Evolutionary conservation across 257 asterid species (phyloP), one percentile per base, ranked within the genome.

Genomic region (Misopates orontium): DNA sequence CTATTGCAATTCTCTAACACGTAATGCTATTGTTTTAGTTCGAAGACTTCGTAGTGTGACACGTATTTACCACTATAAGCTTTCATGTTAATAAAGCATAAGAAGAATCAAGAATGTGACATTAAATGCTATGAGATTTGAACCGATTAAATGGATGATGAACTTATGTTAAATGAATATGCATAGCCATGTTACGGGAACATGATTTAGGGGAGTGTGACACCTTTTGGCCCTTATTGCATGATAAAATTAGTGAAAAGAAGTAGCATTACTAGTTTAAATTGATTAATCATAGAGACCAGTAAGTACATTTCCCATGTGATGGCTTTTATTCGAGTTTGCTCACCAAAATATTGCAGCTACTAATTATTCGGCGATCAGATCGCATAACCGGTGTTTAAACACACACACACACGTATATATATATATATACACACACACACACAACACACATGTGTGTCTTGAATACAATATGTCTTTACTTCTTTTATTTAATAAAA

Each of bases 281-380:
- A 14, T 21, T 58, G 41, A 16, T 61, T 48, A 41, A 22, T 76
- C 45, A 42, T 70, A 13, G 62, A 31, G 40, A 63, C 25, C 54
- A 63, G 55, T 53, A 22, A 47, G 60, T 42, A 20, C 45, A 48
- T 3, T 44, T 51, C 56, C 63, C 79, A 69, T 64, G 75, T 45
- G 70, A 45, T 64, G 32, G 14, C 28, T 22, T 64, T 60, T 42
- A 19, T 55, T 50, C 51, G 48, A 25, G 8, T 10, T 11, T 23
- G 21, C 39, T 44, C 52, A 60, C 67, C 75, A 63, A 62, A 66
- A 36, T 56, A 56, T 78, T 69, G 71, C 76, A 73, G 79, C 79
- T 69, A 74, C 75, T 67, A 22, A 55, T 16, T 7, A 70, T 65
- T 54, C 22, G 58, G 66, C 54, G 73, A 69, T 73, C 65, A 67